Base-by-base conservation (phyloP, 2,329 filamentous ascomycete species). In the Verticillium alfalfae region DNA sequence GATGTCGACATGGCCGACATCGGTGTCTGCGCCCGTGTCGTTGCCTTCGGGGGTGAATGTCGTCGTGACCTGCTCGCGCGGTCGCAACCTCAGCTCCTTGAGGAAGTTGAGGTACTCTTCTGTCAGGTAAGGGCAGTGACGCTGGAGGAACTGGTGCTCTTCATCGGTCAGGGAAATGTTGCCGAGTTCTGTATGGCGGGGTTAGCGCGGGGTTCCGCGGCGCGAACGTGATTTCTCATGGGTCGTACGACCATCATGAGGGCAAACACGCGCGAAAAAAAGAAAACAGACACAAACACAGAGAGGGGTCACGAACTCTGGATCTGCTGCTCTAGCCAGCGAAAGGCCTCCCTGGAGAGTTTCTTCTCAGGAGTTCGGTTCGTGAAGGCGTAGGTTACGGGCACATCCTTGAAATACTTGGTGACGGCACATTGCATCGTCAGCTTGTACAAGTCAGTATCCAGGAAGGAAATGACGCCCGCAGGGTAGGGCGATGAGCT, bases 361-460 rank as follows among this genome's bases (percentile, higher is more conserved):
- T 93, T 93, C 87, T 97, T 96, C 64, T 97, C 88, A 8, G 92
- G 92, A 1, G 95, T 99, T 58, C 95, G 90, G 74, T 99, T 99
- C 59, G 93, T 98, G 78, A 96, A 97, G 63, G 90, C 87, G 72
- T 98, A 99, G 2, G 91, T 93, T 62, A 98, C 95, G 55, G 88
- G 85, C 69, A 87, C 79, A 62, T 93, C 83, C 38, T 89, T 89
- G 75, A 96, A 98, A 79, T 93, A 96, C 76, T 96, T 96, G 68
- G 96, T 84, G 66, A 98, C 89, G 64, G 93, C 93, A 73, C 91
- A 97, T 88, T 99, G 95, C 95, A 99, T 99, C 22, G 95, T 99
- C 76, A 99, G 78, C 78, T 99, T 99, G 85, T 97, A 99, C 64
- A 99, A 72, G 68, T 89, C 86, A 16, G 90, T 94, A 71, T 95